Conservation (phyloP, 1,284 basidiomycete species). For the Sporisorium reilianum region DNA sequence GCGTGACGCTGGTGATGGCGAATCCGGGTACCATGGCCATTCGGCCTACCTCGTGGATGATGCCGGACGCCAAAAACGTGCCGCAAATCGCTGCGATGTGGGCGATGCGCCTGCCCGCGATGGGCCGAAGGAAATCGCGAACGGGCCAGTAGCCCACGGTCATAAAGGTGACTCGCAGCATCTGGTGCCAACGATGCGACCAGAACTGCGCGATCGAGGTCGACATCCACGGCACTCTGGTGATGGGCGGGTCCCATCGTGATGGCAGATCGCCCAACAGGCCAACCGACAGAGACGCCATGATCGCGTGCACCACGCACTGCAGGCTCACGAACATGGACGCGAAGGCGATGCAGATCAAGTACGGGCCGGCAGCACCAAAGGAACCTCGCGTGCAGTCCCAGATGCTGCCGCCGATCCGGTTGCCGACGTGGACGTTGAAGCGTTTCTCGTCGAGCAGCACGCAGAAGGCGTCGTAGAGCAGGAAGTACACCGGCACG, state of each 20-base stretch:
- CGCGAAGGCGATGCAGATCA: conserved; percentile 20
- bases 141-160: conserved; percentile 33
- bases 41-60: conserved; percentile 39
- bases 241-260: conserved; percentile 35
- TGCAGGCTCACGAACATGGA: conserved; percentile 14
- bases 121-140: neutral
- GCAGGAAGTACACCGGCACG: conserved; percentile 5
- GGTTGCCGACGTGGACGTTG: conserved; percentile 14
- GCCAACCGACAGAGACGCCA: conserved; percentile 8
- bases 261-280: conserved; percentile 15
- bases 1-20: neutral
- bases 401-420: conserved; percentile 30
- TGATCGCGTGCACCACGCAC: conserved; percentile 8
- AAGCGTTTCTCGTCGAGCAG: conserved; percentile 33
- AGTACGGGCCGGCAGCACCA: conserved; percentile 24
- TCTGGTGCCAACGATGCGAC: conserved; percentile 45
- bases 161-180: conserved; percentile 35
- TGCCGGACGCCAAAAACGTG: conserved; percentile 33
- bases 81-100: conserved; percentile 22
- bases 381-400: conserved; percentile 14
- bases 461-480: conserved; percentile 25
- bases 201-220: conserved; percentile 38
- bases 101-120: conserved; percentile 13
- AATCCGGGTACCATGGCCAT: conserved; percentile 16
- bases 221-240: conserved; percentile 15